phyloP scores from a whole-genome alignment of 176 grass and related monocot genomes.

The Avena insularis region DNA sequence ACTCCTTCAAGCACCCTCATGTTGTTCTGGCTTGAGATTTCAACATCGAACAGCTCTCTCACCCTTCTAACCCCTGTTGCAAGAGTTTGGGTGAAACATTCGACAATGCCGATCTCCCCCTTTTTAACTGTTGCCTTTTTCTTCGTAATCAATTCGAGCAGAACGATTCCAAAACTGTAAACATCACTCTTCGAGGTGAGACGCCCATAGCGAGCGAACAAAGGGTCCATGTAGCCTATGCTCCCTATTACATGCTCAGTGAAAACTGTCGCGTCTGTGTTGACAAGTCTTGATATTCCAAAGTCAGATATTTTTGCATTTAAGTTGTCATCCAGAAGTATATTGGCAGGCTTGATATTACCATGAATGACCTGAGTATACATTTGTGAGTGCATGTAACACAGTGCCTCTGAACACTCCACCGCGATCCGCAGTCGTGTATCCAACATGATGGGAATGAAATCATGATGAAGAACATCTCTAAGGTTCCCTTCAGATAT shows the following conservation, averaged over 20 bases:
- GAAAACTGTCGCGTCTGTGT: neutral
- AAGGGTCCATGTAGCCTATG: constrained; percentile 41
- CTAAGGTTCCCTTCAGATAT: constrained; percentile 22
- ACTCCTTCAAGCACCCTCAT: neutral
- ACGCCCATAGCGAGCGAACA: constrained; percentile 1
- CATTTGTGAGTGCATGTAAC: constrained; percentile 40
- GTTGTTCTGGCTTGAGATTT: neutral
- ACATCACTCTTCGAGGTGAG: constrained; percentile 33
- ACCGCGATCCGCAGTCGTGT: neutral
- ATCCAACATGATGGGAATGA: neutral
- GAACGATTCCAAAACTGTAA: constrained; percentile 39
- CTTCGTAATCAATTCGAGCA: constrained; percentile 12
- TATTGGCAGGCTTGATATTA: constrained; percentile 39
- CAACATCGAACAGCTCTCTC: constrained; percentile 9
- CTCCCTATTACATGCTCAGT: neutral
- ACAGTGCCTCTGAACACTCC: constrained; percentile 29
- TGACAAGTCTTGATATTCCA: constrained; percentile 24
- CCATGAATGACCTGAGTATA: constrained; percentile 34
- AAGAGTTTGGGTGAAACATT: neutral
- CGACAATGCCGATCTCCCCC: neutral
- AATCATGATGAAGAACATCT: neutral
- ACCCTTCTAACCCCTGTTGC: neutral
- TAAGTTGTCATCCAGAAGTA: neutral
- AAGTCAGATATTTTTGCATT: constrained; percentile 27
- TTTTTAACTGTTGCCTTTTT: neutral